Percentiles rank a stretch among this genome's conserved stretches.
phyloP scores from a whole-genome alignment of 2,329 filamentous ascomycete species.

The Diaporthe australafricana region DNA sequence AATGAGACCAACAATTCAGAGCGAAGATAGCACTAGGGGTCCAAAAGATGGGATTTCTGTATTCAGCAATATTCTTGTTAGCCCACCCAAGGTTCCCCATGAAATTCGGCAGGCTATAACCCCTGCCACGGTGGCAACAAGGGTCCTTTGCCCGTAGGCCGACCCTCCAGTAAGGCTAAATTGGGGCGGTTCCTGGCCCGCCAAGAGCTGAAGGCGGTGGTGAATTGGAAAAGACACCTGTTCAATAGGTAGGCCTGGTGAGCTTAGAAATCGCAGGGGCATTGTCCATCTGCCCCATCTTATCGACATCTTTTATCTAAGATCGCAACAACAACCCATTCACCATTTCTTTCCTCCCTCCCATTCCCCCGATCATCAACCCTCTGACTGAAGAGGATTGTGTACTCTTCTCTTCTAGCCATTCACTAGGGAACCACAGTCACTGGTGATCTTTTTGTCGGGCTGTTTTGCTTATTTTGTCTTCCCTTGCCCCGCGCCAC shows the following conservation, averaged over 20 bases:
- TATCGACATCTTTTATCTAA: slow-evolving; percentile 28
- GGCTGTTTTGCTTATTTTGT: slow-evolving; percentile 7
- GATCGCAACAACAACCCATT: not conserved
- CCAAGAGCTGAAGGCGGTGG: slow-evolving; percentile 26
- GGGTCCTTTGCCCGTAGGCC: slow-evolving; percentile 7
- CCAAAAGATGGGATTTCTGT: slow-evolving; percentile 11
- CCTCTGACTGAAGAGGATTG: slow-evolving; percentile 26
- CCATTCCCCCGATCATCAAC: slow-evolving; percentile 4
- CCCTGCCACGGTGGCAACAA: slow-evolving; percentile 27
- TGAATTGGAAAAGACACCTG: slow-evolving; percentile 33
- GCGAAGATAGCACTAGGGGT: not conserved
- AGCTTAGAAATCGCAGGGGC: slow-evolving; percentile 28
- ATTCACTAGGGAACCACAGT: slow-evolving; percentile 28
- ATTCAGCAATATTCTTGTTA: slow-evolving; percentile 6
- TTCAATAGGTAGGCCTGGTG: slow-evolving; percentile 17
- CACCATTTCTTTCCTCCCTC: slow-evolving; percentile 4
- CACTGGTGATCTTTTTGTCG: slow-evolving; percentile 11
- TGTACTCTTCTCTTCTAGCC: slow-evolving; percentile 28
- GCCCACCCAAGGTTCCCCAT: slow-evolving; percentile 9
- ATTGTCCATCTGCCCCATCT: slow-evolving; percentile 19
- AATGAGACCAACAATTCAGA: not conserved
- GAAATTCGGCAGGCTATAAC: not conserved
- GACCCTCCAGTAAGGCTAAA: slow-evolving; percentile 29
- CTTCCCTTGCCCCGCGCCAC: slow-evolving; percentile 3
- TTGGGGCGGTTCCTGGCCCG: slow-evolving; percentile 19